phyloP scores from a whole-genome alignment of 139 green algal genomes.

The Chlamydomonas sp. region DNA sequence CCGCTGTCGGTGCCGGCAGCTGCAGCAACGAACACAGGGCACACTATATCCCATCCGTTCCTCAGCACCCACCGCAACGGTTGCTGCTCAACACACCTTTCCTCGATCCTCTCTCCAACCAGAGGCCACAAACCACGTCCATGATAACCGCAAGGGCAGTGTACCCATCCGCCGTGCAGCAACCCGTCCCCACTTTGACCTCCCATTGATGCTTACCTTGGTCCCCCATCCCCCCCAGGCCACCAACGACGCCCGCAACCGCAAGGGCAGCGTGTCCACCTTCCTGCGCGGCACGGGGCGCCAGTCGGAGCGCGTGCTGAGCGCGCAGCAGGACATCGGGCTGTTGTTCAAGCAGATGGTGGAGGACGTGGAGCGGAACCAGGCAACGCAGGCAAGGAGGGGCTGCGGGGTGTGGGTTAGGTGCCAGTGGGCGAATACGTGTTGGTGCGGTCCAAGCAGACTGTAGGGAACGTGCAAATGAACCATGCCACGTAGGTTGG shows the following conservation, averaged over 20 bases:
- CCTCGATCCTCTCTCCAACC: too few species aligned
- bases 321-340: slow-evolving; percentile 39
- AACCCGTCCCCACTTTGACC: too few species aligned
- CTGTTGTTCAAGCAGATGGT: slow-evolving; percentile 61
- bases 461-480: slow-evolving; percentile 65
- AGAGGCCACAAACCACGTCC: too few species aligned
- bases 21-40: too few species aligned
- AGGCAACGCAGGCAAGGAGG: slow-evolving; percentile 47
- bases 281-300: slow-evolving; percentile 48
- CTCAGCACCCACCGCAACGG: too few species aligned
- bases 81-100: too few species aligned
- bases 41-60: too few species aligned
- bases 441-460: slow-evolving; percentile 51
- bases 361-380: slow-evolving; percentile 68
- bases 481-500: slow-evolving; percentile 49
- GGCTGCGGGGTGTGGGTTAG: background rate
- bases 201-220: background rate
- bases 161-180: too few species aligned
- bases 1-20: too few species aligned
- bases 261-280: slow-evolving; percentile 48
- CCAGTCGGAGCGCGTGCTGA: slow-evolving; percentile 44
- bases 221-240: slow-evolving; percentile 23
- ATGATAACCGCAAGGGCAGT: too few species aligned
- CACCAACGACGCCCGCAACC: slow-evolving; percentile 47
- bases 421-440: slow-evolving; percentile 2